Conservation (phyloP, 2,329 filamentous ascomycete species). For the Diatrype stigma region DNA sequence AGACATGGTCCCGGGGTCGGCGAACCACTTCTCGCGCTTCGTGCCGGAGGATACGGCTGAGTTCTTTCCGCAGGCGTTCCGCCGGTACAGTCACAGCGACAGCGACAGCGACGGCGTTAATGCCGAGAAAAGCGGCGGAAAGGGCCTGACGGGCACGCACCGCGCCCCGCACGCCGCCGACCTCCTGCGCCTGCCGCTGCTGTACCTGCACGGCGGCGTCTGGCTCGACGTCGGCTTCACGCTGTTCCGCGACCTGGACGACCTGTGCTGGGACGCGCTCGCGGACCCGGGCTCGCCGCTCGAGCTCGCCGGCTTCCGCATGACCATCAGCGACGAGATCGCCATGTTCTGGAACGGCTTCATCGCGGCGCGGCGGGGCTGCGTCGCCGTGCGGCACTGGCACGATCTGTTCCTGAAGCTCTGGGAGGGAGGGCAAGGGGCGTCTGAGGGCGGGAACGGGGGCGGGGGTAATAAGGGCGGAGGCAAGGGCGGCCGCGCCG, state of each 20-base stretch:
- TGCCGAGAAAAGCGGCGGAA: too few species aligned
- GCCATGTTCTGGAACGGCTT: conserved; percentile 25
- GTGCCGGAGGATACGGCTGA: conserved; percentile 25
- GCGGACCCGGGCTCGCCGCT: conserved; percentile 6
- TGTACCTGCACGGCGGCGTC: conserved; percentile 16
- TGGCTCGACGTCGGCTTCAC: conserved; percentile 20
- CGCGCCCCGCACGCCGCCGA: conserved; percentile 32
- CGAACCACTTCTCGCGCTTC: conserved; percentile 20
- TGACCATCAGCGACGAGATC: conserved; percentile 10
- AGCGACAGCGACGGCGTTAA: too few species aligned
- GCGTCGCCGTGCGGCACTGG: conserved; percentile 30
- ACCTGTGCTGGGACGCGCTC: conserved; percentile 16
- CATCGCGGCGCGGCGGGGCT: conserved; percentile 27
- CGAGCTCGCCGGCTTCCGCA: conserved; percentile 14
- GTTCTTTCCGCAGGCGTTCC: conserved; percentile 14
- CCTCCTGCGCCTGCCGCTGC: conserved; percentile 26
- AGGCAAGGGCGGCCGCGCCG: too few species aligned
- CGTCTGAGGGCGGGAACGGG: too few species aligned
- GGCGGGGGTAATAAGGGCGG: too few species aligned
- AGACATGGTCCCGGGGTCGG: conserved; percentile 14
- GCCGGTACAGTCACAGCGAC: too few species aligned
- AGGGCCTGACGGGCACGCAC: conserved; percentile 13
- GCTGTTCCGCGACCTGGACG: conserved; percentile 14
- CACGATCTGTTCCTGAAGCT: conserved; percentile 18
- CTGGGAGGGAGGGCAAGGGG: conserved; percentile 15